Evolutionary conservation across 768 basidiomycete species (phyloP).

Genomic region (Trametes cingulata): DNA sequence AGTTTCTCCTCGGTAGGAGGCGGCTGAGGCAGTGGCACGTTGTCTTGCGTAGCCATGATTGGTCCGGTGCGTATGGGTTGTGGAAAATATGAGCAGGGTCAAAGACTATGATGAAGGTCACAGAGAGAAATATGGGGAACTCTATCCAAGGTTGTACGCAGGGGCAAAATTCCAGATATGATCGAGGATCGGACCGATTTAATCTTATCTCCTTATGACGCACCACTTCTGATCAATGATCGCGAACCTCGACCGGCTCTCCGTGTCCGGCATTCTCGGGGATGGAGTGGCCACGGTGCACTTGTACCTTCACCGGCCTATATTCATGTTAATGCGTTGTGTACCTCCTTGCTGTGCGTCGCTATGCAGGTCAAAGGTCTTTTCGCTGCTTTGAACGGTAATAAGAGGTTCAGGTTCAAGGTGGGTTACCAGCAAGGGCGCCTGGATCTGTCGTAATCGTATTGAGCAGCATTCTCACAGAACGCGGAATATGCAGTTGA

Average conservation of each 20-base stretch:
- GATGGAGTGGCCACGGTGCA: too few relatives aligned
- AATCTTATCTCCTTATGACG: constrained; percentile 14
- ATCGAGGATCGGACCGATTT: constrained; percentile 15
- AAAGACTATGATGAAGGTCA: background rate
- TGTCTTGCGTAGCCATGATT: constrained; percentile 4
- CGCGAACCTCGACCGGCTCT: background rate
- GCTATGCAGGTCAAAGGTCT: constrained; percentile 49
- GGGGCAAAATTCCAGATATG: background rate
- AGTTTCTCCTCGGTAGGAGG: constrained; percentile 39
- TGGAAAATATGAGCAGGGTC: background rate
- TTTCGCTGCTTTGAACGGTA: constrained; percentile 60
- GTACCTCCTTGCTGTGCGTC: too few relatives aligned
- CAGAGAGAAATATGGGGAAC: background rate
- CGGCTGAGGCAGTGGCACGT: constrained; percentile 25
- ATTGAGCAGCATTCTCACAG: constrained; percentile 32
- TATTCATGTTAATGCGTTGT: too few relatives aligned
- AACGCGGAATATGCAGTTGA: constrained; percentile 75
- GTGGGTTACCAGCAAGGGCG: constrained; percentile 32
- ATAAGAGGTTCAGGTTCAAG: constrained; percentile 62
- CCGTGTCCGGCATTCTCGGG: background rate
- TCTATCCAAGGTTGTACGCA: background rate
- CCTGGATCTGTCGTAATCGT: background rate
- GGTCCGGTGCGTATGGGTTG: background rate
- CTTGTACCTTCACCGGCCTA: too few relatives aligned
- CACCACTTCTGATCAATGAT: constrained; percentile 2